Conservation (phyloP, 176 grass and related monocot species). For the Tuctoria greenei region DNA sequence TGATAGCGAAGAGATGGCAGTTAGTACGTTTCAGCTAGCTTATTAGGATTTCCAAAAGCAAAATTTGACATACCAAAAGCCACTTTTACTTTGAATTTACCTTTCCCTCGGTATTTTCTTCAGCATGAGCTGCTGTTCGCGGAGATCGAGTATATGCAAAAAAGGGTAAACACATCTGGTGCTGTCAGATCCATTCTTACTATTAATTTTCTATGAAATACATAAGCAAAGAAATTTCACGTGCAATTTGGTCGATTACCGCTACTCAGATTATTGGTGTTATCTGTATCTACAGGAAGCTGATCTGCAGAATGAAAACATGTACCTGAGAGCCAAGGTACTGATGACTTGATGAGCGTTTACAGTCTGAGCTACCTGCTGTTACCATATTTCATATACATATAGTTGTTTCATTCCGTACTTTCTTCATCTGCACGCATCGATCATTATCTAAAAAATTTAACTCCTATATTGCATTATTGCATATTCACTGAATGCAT, state of each 20-base stretch:
- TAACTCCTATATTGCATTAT: no score
- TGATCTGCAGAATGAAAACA: constrained; percentile 68
- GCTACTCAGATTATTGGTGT: background rate
- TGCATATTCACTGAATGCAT: no score
- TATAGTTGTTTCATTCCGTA: no score
- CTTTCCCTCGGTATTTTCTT: constrained; percentile 13
- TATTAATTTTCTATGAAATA: background rate
- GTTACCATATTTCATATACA: background rate
- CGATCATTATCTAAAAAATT: no score
- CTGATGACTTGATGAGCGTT: background rate
- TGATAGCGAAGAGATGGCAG: no score
- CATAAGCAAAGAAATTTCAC: background rate
- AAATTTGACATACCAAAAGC: background rate
- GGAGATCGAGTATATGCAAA: constrained; percentile 66
- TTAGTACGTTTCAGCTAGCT: no score
- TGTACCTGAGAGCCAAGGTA: constrained; percentile 73
- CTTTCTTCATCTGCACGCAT: background rate
- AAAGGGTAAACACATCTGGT: constrained; percentile 43
- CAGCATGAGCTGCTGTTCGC: constrained; percentile 73
- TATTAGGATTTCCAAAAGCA: no score
- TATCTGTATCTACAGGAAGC: constrained; percentile 42
- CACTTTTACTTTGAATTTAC: background rate
- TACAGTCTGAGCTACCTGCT: background rate
- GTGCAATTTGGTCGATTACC: background rate
- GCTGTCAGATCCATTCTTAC: background rate